These are phyloP conservation scores for Russula griseocarnosa DNA, from an alignment of 768 basidiomycete genomes.

Conservation along the genomic window DNA sequence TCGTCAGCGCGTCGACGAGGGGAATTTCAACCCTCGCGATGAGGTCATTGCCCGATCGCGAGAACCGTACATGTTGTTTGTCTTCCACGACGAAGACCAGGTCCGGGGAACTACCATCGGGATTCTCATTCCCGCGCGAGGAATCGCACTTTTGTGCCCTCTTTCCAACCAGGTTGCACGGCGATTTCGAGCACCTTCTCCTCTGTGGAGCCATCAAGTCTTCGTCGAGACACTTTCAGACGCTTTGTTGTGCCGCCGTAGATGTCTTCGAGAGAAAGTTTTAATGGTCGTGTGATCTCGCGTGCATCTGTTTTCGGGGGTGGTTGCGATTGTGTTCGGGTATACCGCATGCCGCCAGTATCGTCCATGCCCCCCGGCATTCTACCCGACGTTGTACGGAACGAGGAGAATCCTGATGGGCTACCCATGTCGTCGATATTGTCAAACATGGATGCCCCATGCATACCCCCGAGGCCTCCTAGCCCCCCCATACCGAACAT, in stretches of 20 bases:
- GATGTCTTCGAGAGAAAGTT: constrained; percentile 81
- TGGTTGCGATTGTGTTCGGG: constrained; percentile 31
- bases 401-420: constrained; percentile 32
- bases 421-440: constrained; percentile 48
- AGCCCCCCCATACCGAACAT: constrained; percentile 46
- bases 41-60: constrained; percentile 80
- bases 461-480: constrained; percentile 39
- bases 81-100: constrained; percentile 98
- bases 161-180: constrained; percentile 90
- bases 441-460: constrained; percentile 32
- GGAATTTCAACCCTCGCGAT: constrained; percentile 56
- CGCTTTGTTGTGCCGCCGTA: constrained; percentile 83
- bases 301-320: constrained; percentile 31
- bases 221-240: constrained; percentile 76
- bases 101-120: constrained; percentile 69
- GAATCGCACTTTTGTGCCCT: constrained; percentile 91
- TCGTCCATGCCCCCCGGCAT: constrained; percentile 55
- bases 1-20: constrained; percentile 79
- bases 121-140: constrained; percentile 75
- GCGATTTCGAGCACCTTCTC: constrained; percentile 82
- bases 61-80: constrained; percentile 77
- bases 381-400: constrained; percentile 48
- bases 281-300: constrained; percentile 78
- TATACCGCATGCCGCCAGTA: constrained; percentile 12
- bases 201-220: constrained; percentile 70